Evolutionary conservation across 495 filamentous ascomycete species (phyloP), one percentile per base, ranked within the genome.

Genomic region (Ascobolus immersus): DNA sequence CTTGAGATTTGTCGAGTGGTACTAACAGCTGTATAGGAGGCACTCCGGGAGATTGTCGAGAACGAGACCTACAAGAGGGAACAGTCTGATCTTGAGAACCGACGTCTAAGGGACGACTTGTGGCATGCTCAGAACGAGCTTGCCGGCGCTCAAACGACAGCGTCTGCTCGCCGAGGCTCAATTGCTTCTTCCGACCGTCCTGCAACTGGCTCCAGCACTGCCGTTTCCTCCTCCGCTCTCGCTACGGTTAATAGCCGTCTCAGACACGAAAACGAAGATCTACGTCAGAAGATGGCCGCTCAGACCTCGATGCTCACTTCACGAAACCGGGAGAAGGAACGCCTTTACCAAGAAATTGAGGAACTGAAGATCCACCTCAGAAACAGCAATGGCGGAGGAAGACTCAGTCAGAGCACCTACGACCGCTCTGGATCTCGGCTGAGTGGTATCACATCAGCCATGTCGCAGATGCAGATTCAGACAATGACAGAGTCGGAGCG

Each of bases 291-390:
- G 49, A 74, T 94, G 18, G 77, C 80, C 37, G 86, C 89, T 8
- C 86, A 96, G 51, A 89, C 81, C 1, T 91, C 81, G 0, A 96
- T 94, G 84, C 67, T 96, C 5, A 93, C 89, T 4, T 92, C 86
- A 21, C 65, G 86, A 5, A 92, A 94, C 44, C 69, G 79, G 21
- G 86, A 96, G 50, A 84, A 86, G 47, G 82, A 93, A 43, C 72
- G 81, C 3, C 60, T 96, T 11, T 89, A 93, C 47, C 77, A 90
- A 39, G 86, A 96, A 47, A 96, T 93, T 28, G 86, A 96, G 54
- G 80, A 92, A 34, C 62, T 94, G 31, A 96, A 94, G 48, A 65
- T 94, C 38, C 67, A 70, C 3, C 70, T 79, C 39, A 69, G 79
- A 10, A 67, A 73, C 17, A 71, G 51, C 1, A 15, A 7, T 6